Evolutionary conservation across 2,329 filamentous ascomycete genomes (phyloP), one percentile per base, ranked within the genome.

Genomic region (Phaeophleospora eucalypticola): DNA sequence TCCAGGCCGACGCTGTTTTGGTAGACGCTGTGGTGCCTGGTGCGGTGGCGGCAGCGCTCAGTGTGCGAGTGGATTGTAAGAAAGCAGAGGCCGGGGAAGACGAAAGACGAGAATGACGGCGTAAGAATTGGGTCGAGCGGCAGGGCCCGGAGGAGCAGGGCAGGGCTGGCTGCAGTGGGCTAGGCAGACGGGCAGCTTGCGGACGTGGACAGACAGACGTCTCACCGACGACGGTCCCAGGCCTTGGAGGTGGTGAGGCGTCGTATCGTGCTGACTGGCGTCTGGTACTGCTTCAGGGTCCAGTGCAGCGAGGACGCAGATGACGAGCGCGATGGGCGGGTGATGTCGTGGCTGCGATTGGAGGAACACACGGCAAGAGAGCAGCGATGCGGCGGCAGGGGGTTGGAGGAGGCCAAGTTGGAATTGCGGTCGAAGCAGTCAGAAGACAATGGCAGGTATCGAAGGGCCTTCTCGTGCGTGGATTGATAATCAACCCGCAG

Each of bases 401-500:
- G n/a, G n/a, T n/a, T n/a, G n/a, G n/a, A n/a, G 24, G 24, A 29
- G 24, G 12, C 7, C 24, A 29, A 12, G 24, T 7, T 12, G 24
- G 7, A 29, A 29, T 6, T 29, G 7, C 24, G 24, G 24, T 29
- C 24, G 24, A 29, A 29, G 24, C 24, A 29, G 24, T 29, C 24
- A 29, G 24, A 29, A 29, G 24, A 29, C 24, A 29, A 29, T 29
- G 24, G 24, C 24, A 29, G 24, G 24, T 12, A n/a, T n/a, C n/a
- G n/a, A n/a, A n/a, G n/a, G n/a, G n/a, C n/a, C n/a, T n/a, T n/a
- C n/a, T n/a, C n/a, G n/a, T n/a, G n/a, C n/a, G 37, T 21, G 19
- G 37, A 39, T 39, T 39, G 37, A 24, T 39, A 39, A 39, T 39
- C 37, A 24, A 39, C 7, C 10, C 19, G 18, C 18, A 39, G 21